phyloP scores from a whole-genome alignment of 768 basidiomycete species.

The Rhodotorula paludigena region DNA sequence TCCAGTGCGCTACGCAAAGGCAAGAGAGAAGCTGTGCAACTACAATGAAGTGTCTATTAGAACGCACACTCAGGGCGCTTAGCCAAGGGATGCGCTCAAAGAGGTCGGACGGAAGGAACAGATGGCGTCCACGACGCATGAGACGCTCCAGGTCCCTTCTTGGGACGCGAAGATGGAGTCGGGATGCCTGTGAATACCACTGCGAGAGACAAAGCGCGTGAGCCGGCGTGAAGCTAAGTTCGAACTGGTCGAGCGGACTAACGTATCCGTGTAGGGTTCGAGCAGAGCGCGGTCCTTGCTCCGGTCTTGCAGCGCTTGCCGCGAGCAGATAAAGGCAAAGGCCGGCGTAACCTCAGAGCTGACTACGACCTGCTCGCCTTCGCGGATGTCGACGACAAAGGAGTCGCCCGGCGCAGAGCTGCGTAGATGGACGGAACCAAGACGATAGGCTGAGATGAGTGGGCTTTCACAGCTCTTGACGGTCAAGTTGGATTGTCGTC shows the following conservation, averaged over 20 bases:
- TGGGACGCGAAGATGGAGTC: slow-evolving; percentile 88
- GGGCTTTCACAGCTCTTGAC: too few relatives aligned
- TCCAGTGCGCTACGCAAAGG: too few relatives aligned
- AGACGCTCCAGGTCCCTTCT: slow-evolving; percentile 87
- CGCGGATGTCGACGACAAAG: slow-evolving; percentile 78
- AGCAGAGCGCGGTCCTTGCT: slow-evolving; percentile 70
- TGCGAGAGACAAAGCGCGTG: neutral
- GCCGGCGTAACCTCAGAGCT: slow-evolving; percentile 85
- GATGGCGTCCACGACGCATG: slow-evolving; percentile 82
- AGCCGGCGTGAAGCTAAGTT: neutral
- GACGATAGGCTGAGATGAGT: too few relatives aligned
- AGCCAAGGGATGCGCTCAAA: slow-evolving; percentile 74
- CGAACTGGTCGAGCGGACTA: slow-evolving; percentile 49
- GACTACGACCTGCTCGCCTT: slow-evolving; percentile 82
- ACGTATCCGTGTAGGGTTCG: slow-evolving; percentile 84
- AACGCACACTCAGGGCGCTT: too few relatives aligned
- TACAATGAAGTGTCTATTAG: too few relatives aligned
- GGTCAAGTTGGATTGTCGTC: too few relatives aligned
- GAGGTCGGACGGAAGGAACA: slow-evolving; percentile 80
- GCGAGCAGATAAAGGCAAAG: slow-evolving; percentile 91
- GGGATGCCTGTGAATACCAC: slow-evolving; percentile 54
- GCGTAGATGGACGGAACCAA: too few relatives aligned
- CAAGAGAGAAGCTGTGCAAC: too few relatives aligned
- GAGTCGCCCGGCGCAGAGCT: too few relatives aligned
- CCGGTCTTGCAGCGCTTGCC: slow-evolving; percentile 54